These are phyloP conservation scores for Pseudotulostoma volvatum DNA, from an alignment of 495 filamentous ascomycete genomes.

Conservation along the genomic window DNA sequence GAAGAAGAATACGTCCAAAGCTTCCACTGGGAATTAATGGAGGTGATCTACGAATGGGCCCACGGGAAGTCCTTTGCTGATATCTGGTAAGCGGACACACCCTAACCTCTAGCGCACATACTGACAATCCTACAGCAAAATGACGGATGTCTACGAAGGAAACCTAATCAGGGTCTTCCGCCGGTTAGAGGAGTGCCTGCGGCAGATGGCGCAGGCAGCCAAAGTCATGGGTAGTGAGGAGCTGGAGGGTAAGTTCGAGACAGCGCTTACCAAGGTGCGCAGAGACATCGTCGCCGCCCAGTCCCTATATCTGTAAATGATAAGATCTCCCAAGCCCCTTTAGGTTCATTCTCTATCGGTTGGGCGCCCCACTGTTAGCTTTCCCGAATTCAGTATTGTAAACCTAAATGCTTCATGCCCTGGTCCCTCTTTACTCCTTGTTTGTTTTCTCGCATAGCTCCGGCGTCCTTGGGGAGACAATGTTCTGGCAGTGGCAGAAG, in stretches of 20 bases:
- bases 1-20: slow-evolving; percentile 81
- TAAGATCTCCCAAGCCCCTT: neutral
- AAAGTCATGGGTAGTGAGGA: slow-evolving; percentile 98
- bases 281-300: slow-evolving; percentile 89
- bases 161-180: slow-evolving; percentile 92
- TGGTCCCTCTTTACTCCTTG: neutral
- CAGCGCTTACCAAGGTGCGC: slow-evolving; percentile 64
- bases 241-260: slow-evolving; percentile 75
- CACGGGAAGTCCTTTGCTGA: slow-evolving; percentile 82
- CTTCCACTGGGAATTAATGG: slow-evolving; percentile 90
- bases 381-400: too few relatives aligned
- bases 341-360: neutral
- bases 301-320: slow-evolving; percentile 60
- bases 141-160: slow-evolving; percentile 96
- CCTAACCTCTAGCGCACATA: too few relatives aligned
- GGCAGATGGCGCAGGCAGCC: slow-evolving; percentile 91
- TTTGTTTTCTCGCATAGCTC: slow-evolving; percentile 2
- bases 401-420: too few relatives aligned
- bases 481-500: too few relatives aligned
- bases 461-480: slow-evolving; percentile 1
- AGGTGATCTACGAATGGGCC: slow-evolving; percentile 89
- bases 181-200: slow-evolving; percentile 82
- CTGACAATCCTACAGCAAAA: too few relatives aligned
- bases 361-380: too few relatives aligned
- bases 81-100: slow-evolving; percentile 59